phyloP scores from a whole-genome alignment of 495 filamentous ascomycete genomes.

The Penicillium herquei region DNA sequence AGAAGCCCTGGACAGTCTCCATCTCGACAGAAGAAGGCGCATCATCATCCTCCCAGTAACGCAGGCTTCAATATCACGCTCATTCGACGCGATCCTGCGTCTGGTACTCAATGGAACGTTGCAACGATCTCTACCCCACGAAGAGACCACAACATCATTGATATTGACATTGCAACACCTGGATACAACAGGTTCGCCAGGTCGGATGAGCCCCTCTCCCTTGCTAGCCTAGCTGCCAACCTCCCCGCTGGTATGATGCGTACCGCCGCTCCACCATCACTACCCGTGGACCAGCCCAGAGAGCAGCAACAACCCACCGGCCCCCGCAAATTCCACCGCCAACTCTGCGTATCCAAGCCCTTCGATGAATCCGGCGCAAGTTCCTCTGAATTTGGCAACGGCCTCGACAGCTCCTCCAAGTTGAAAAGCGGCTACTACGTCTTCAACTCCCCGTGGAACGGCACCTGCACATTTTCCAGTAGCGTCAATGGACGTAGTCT shows the following conservation, averaged over 20 bases:
- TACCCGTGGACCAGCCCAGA: constrained; percentile 11
- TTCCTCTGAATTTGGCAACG: constrained; percentile 7
- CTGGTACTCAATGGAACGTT: constrained; percentile 85
- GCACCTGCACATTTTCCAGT: constrained; percentile 77
- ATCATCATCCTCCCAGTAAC: constrained; percentile 7
- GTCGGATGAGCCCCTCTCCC: constrained; percentile 34
- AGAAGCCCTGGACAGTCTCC: constrained; percentile 29
- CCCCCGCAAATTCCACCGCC: constrained; percentile 39
- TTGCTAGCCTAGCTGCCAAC: constrained; percentile 31
- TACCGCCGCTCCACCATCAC: constrained; percentile 12
- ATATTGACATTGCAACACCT: constrained; percentile 60
- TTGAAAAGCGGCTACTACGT: constrained; percentile 51
- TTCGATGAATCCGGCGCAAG: constrained; percentile 13
- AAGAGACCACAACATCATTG: constrained; percentile 39
- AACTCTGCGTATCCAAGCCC: constrained; percentile 37
- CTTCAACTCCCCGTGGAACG: constrained; percentile 83
- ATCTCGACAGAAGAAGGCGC: not conserved
- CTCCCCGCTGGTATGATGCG: constrained; percentile 23
- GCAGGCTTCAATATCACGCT: constrained; percentile 68
- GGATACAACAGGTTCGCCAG: constrained; percentile 61
- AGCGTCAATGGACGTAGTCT: constrained; percentile 70
- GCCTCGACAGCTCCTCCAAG: constrained; percentile 25
- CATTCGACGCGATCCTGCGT: constrained; percentile 81
- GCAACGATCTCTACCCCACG: constrained; percentile 59
- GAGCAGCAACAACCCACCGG: constrained; percentile 23